Evolutionary conservation across 306 rosid species (phyloP).

Genomic region (Quillaja saponaria): DNA sequence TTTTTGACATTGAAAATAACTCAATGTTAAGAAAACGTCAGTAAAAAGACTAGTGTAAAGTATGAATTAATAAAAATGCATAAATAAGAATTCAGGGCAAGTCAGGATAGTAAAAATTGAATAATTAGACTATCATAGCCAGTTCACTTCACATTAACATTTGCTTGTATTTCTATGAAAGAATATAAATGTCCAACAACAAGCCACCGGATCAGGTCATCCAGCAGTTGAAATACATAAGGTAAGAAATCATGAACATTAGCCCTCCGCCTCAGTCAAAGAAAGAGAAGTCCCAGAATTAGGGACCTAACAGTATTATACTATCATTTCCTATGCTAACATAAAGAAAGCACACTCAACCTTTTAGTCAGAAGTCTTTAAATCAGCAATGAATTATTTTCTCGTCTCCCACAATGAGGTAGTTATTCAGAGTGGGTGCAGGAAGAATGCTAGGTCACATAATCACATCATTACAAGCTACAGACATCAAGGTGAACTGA

Average conservation of each 20-base stretch:
- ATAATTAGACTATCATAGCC: background rate
- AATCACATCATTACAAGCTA: background rate
- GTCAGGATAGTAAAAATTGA: background rate
- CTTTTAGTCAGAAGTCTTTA: too few relatives aligned
- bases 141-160: background rate
- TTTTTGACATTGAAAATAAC: too few relatives aligned
- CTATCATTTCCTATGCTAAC: background rate
- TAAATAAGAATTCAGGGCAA: background rate
- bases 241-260: background rate
- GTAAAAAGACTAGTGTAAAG: too few relatives aligned
- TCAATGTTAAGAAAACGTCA: too few relatives aligned
- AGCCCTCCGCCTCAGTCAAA: background rate
- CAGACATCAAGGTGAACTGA: background rate
- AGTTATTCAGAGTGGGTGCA: constrained; percentile 4
- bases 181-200: background rate
- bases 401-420: background rate
- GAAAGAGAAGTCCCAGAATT: background rate
- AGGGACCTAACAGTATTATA: background rate
- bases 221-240: background rate
- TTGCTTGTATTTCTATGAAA: background rate
- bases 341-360: background rate
- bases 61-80: too few relatives aligned
- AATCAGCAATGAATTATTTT: background rate
- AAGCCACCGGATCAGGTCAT: background rate
- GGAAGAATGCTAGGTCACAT: background rate